phyloP scores from a whole-genome alignment of 331 rosid genomes.

The Quercus tomentella region DNA sequence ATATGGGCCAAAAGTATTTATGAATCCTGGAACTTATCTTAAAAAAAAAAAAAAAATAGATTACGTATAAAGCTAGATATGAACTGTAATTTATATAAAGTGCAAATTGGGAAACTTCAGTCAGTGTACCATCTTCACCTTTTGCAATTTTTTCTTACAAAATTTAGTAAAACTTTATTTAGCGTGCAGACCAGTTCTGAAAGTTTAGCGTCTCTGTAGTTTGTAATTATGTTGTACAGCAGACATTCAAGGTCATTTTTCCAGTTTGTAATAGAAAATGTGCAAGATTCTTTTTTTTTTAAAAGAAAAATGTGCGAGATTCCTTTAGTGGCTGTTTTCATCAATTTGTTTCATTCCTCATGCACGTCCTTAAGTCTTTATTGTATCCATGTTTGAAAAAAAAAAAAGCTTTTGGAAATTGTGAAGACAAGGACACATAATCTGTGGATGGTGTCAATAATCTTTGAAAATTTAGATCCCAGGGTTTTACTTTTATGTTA shows the following conservation, averaged over 20 bases:
- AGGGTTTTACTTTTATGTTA: background rate
- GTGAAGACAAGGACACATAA: background rate
- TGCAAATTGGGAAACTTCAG: background rate
- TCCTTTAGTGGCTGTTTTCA: background rate
- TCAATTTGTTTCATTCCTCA: background rate
- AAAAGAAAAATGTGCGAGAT: too few relatives aligned
- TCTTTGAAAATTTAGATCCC: conserved; percentile 6
- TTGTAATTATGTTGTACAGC: background rate
- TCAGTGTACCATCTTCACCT: conserved; percentile 1
- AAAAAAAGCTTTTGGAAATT: conserved; percentile 2
- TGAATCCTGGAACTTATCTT: background rate
- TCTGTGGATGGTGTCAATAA: background rate
- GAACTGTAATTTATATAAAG: background rate
- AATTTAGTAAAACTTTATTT: background rate
- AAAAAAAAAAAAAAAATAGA: background rate
- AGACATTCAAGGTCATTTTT: conserved; percentile 2
- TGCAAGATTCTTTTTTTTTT: too few relatives aligned
- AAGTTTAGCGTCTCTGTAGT: background rate
- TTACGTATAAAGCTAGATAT: background rate
- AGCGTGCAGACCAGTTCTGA: background rate
- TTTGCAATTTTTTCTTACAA: background rate
- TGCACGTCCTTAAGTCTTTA: background rate
- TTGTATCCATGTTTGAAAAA: background rate
- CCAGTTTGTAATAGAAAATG: background rate
- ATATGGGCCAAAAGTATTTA: background rate